These are phyloP conservation scores for Debaryomyces robertsiae DNA, from an alignment of 1,139 yeast genomes.

Conservation along the genomic window DNA sequence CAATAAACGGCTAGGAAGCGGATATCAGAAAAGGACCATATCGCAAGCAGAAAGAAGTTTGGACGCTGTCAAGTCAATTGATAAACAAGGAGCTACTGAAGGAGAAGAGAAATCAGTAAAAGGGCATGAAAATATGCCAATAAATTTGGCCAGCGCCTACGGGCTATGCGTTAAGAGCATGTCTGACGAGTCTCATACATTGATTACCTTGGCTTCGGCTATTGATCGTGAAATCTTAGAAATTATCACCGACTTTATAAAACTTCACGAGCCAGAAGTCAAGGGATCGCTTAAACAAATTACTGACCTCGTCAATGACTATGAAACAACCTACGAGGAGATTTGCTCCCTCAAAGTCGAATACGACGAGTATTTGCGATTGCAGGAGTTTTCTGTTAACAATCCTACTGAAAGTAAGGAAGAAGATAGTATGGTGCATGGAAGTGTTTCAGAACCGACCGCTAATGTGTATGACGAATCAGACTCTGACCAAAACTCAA, in stretches of 20 bases:
- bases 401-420: conserved; percentile 9
- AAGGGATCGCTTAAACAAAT: conserved; percentile 28
- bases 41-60: conserved; percentile 15
- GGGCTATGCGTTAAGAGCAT: conserved; percentile 19
- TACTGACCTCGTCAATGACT: conserved; percentile 29
- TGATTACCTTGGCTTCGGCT: conserved; percentile 33
- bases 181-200: conserved; percentile 27
- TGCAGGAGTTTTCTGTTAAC: conserved; percentile 32
- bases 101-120: not conserved
- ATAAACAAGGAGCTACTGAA: not conserved
- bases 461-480: not conserved
- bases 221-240: conserved; percentile 43
- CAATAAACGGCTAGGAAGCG: not conserved
- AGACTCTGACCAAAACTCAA: not conserved
- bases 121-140: conserved; percentile 1
- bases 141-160: conserved; percentile 11
- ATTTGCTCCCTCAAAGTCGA: conserved; percentile 35
- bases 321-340: conserved; percentile 25
- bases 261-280: conserved; percentile 40
- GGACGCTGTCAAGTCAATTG: conserved; percentile 10
- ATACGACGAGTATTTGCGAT: conserved; percentile 34
- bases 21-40: conserved; percentile 13
- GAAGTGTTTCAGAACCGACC: conserved; percentile 9
- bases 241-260: conserved; percentile 38
- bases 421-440: conserved; percentile 15